Percentiles rank a stretch among this genome's conserved stretches.
Conservation (phyloP, 2,329 filamentous ascomycete genomes). For the Colletotrichum melonis region DNA sequence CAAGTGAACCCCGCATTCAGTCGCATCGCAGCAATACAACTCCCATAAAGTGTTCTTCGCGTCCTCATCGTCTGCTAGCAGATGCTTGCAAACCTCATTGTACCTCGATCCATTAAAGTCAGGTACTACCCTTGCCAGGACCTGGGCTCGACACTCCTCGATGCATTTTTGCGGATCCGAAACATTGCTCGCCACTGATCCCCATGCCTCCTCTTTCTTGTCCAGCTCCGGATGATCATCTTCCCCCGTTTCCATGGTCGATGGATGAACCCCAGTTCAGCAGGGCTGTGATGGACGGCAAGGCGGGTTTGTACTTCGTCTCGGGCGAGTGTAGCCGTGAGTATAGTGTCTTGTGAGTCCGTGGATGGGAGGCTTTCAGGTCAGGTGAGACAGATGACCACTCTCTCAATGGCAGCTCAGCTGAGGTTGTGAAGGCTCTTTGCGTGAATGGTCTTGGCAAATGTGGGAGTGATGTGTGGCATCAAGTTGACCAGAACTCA, state of each 20-base stretch:
- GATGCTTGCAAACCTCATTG: slow-evolving; percentile 45
- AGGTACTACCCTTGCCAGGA: slow-evolving; percentile 44
- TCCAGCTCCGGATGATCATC: background rate
- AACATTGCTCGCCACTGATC: slow-evolving; percentile 42
- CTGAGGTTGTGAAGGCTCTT: background rate
- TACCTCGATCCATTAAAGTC: slow-evolving; percentile 45
- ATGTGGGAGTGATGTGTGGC: background rate
- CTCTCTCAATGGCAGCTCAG: background rate
- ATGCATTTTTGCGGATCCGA: slow-evolving; percentile 49
- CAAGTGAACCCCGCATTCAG: slow-evolving; percentile 60
- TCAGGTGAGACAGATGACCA: background rate
- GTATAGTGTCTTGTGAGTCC: background rate
- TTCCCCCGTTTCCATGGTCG: background rate
- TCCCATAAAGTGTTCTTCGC: slow-evolving; percentile 50
- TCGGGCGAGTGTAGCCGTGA: background rate
- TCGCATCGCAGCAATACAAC: slow-evolving; percentile 64
- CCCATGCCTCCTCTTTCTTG: slow-evolving; percentile 39
- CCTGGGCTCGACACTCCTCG: slow-evolving; percentile 45
- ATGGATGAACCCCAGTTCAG: background rate
- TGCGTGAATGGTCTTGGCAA: background rate
- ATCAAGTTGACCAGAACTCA: background rate
- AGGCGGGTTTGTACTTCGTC: background rate
- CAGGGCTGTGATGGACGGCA: background rate
- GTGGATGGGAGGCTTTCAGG: background rate
- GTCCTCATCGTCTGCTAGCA: slow-evolving; percentile 41